Evolutionary conservation across 257 asterid species (phyloP).

Genomic region (Leptodermis oblonga): DNA sequence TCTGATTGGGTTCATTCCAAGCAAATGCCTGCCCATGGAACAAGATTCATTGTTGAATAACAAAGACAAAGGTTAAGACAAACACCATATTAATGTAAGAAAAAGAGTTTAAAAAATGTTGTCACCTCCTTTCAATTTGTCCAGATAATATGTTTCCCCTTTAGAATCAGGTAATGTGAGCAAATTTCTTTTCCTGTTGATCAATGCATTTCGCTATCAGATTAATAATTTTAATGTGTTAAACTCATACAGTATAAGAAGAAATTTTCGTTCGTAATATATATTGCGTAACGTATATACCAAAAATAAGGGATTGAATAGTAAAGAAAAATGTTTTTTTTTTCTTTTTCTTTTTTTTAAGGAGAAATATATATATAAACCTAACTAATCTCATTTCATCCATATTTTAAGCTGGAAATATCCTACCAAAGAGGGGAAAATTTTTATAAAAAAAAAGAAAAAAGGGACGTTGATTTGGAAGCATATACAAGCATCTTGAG

Average conservation of each 20-base stretch:
- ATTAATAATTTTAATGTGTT: too few species aligned
- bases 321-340: too few species aligned
- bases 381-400: not conserved
- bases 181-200: too few species aligned
- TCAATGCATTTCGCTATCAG: too few species aligned
- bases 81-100: not conserved
- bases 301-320: too few species aligned
- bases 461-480: conserved; percentile 6
- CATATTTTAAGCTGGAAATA: not conserved
- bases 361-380: too few species aligned
- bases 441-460: conserved; percentile 4
- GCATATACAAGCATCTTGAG: not conserved
- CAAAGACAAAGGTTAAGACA: conserved; percentile 2
- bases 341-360: too few species aligned
- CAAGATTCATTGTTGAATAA: conserved; percentile 1
- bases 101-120: not conserved
- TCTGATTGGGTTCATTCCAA: not conserved
- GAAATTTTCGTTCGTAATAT: too few species aligned
- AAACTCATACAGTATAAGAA: too few species aligned
- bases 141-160: not conserved
- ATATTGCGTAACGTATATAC: too few species aligned
- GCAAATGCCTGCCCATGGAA: not conserved
- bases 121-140: not conserved
- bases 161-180: not conserved
- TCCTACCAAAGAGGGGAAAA: not conserved